Base-by-base conservation (phyloP, 2,329 filamentous ascomycete species). In the Colletotrichum gigasporum region DNA sequence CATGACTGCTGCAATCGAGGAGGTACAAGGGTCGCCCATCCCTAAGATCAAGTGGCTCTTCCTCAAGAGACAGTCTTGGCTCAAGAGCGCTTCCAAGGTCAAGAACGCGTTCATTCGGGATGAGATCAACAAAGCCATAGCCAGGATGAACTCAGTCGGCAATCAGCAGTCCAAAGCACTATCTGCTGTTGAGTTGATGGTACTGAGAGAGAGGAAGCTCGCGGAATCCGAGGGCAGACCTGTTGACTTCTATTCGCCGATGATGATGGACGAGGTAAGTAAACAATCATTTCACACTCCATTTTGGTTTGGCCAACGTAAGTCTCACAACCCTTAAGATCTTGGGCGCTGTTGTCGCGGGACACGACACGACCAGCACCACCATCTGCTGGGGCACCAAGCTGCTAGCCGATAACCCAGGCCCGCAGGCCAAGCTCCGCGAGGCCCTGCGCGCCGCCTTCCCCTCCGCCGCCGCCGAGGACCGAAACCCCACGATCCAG, bases 121-220 rank as follows among this genome's bases (percentile, higher is more conserved):
- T n/a, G n/a, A n/a, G n/a, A n/a, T n/a, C 12, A 12, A n/a, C 5
- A 14, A 30, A 4, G 6, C 14, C 7, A 10, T 11, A 9, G 20
- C 14, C 16, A 39, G 39, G 20, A 37, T 26, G 24, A n/a, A n/a
- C n/a, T 9, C 42, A 14, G 18, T 11, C 11, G n/a, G n/a, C n/a
- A n/a, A n/a, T n/a, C 48, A 22, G 16, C n/a, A 41, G 3, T 37
- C 10, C 14, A 34, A n/a, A 37, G 34, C n/a, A 10, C 34, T 37
- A 4, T 53, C 68, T 45, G 73, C 73, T 1, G 65, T 74, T 7
- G 76, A 78, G 30, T 70, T 77, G 12, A 70, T 79, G 11, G 57
- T 79, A 1, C 69, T 70, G 63, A 69, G 77, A 7, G 78, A 79
- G 66, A 70, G 71, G n/a, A 44, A 77, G 18, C n/a, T n/a, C n/a